Conservation (phyloP, 768 basidiomycete species). For the Lenzites betulinus region DNA sequence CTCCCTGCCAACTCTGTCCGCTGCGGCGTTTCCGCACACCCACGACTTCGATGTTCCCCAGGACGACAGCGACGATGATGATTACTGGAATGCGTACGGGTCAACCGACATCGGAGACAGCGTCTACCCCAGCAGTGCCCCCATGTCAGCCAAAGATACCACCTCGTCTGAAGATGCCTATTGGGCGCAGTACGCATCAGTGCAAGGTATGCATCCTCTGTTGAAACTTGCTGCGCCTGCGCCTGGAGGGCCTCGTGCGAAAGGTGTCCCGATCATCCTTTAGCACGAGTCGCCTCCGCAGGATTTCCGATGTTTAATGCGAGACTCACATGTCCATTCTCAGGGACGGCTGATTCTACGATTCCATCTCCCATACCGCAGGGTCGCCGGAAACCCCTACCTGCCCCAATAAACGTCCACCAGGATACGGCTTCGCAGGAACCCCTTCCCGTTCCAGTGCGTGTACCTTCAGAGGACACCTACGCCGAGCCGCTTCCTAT, state of each 20-base stretch:
- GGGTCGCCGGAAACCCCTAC: conserved; percentile 31
- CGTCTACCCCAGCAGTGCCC: conserved; percentile 24
- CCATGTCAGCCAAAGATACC: conserved; percentile 28
- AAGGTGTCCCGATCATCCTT: not conserved
- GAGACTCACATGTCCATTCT: not conserved
- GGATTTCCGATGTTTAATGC: not conserved
- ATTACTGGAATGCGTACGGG: conserved; percentile 73
- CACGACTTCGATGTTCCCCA: conserved; percentile 28
- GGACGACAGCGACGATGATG: conserved; percentile 45
- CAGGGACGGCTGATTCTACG: conserved; percentile 76
- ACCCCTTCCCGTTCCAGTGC: conserved; percentile 27
- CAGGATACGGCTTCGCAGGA: conserved; percentile 25
- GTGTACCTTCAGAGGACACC: conserved; percentile 15
- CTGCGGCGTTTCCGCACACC: not conserved
- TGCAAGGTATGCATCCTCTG: conserved; percentile 56
- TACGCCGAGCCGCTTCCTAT: conserved; percentile 29
- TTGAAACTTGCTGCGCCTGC: not conserved
- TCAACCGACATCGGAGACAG: conserved; percentile 35
- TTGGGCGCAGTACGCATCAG: conserved; percentile 71
- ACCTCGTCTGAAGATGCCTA: conserved; percentile 59
- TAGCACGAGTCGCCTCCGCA: not conserved
- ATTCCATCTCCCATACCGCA: conserved; percentile 51
- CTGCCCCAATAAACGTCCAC: conserved; percentile 19
- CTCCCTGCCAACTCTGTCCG: not conserved
- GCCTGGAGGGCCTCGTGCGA: not conserved